A percentile compares a stretch with the other conserved stretches of the same genome.
phyloP scores from a whole-genome alignment of 345 rosid genomes.

The Salix brachista region DNA sequence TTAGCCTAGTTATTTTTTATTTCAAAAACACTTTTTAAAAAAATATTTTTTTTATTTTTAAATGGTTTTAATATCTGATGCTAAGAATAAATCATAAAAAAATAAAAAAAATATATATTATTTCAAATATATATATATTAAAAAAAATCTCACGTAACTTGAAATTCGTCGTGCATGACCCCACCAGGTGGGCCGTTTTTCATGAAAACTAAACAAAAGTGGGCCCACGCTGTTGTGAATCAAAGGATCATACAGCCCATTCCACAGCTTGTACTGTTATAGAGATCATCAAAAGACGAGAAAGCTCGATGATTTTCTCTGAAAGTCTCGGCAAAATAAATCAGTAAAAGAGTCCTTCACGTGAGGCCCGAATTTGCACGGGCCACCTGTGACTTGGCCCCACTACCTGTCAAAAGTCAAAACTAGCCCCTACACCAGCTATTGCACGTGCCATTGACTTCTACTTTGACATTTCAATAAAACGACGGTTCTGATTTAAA shows the following conservation, averaged over 20 bases:
- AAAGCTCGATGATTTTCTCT: not conserved
- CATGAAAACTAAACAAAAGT: not conserved
- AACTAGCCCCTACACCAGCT: not conserved
- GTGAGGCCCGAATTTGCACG: constrained; percentile 1
- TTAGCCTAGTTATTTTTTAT: too few relatives aligned
- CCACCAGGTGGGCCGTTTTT: not conserved
- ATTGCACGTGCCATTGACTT: not conserved
- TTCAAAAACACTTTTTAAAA: too few relatives aligned
- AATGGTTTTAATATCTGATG: too few relatives aligned
- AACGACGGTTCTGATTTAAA: not conserved
- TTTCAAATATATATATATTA: too few relatives aligned
- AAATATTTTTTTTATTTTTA: too few relatives aligned
- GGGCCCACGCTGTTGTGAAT: not conserved
- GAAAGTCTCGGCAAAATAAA: not conserved
- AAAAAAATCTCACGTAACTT: too few relatives aligned
- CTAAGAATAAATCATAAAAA: too few relatives aligned
- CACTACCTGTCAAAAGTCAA: not conserved
- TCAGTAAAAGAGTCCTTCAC: not conserved
- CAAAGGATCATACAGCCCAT: not conserved
- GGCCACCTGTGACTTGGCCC: constrained; percentile 1
- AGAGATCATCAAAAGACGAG: constrained; percentile 3
- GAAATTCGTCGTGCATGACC: too few relatives aligned
- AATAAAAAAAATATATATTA: too few relatives aligned
- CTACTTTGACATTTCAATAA: not conserved
- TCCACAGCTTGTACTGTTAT: not conserved